Evolutionary conservation across 441 rosid species (phyloP), one percentile per base, ranked within the genome.

Genomic region (Raphanus hybrid): DNA sequence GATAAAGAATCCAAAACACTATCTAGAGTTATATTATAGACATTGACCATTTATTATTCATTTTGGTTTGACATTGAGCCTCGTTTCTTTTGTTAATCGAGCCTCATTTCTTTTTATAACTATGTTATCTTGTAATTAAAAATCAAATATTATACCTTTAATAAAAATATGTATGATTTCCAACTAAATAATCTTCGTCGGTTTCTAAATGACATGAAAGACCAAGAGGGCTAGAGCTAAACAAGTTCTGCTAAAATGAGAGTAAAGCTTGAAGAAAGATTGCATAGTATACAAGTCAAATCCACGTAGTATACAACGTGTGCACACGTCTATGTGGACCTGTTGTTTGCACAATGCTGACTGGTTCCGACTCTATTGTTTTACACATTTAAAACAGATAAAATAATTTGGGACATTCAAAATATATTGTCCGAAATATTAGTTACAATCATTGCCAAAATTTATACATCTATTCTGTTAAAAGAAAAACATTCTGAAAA

Each of bases 271-370:
- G 58, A 8, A 11, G 65, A 60, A 62, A 54, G 70, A 39, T 82
- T 77, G 77, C 85, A 72, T 81, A 75, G 73, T 50, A 70, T 73
- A 70, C 4, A 78, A 82, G 91, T 87, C 83, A 84, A 27, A 37
- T 83, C 90, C 91, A 88, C 87, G 0, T 3, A 29, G 75, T 86
- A 83, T 26, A 73, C 61, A 75, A 87, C 90, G 94, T 87, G 88
- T 68, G 60, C 16, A 52, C 78, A 80, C 79, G 90, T 86, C 81
- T 34, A 20, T 15, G 80, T 75, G n/a, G 89, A 78, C 0, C 80
- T 77, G 57, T 1, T 43, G 12, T 14, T 62, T 55, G 11, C 72
- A 43, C 7, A 66, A 29, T 29, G n/a, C 76, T 78, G 55, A 71
- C 72, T 72, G 73, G 81, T n/a, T 71, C 69, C 29, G 23, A 57